phyloP scores from a whole-genome alignment of 768 basidiomycete genomes.

The Russula sp. region DNA sequence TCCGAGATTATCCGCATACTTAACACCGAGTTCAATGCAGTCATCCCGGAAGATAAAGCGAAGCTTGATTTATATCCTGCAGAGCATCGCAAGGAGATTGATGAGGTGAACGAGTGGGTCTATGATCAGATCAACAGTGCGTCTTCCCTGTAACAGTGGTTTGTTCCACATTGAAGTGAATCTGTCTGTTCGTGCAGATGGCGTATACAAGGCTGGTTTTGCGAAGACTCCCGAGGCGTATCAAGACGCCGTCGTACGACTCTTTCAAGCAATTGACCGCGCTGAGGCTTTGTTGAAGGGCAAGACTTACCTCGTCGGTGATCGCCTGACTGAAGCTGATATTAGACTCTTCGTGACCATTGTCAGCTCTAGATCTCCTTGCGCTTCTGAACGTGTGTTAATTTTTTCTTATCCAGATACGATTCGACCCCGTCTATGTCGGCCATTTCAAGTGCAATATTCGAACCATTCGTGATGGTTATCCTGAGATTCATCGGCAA shows the following conservation, averaged over 20 bases:
- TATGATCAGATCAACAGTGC: constrained; percentile 82
- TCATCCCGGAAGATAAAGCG: constrained; percentile 63
- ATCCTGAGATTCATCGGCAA: constrained; percentile 72
- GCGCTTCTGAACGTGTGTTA: too few relatives aligned
- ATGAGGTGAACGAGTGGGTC: constrained; percentile 80
- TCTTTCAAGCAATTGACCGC: constrained; percentile 79
- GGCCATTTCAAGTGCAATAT: constrained; percentile 95
- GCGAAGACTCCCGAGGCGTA: constrained; percentile 81
- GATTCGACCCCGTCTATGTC: constrained; percentile 88
- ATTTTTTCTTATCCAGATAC: constrained; percentile 48
- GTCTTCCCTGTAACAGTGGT: constrained; percentile 32
- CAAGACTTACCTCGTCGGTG: constrained; percentile 83
- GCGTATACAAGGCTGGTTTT: constrained; percentile 89
- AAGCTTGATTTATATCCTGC: constrained; percentile 76
- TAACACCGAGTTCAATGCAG: constrained; percentile 78
- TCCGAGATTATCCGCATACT: constrained; percentile 94
- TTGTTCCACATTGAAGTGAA: background rate
- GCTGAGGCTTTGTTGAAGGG: constrained; percentile 74
- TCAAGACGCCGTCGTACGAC: constrained; percentile 62
- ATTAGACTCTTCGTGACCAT: constrained; percentile 91
- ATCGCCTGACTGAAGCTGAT: constrained; percentile 78
- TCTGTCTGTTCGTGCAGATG: constrained; percentile 45
- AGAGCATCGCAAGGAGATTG: constrained; percentile 69
- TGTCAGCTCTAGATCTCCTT: constrained; percentile 44
- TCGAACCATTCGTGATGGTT: constrained; percentile 79